phyloP scores from a whole-genome alignment of 805 yeast species.

The Starmerella stellata region DNA sequence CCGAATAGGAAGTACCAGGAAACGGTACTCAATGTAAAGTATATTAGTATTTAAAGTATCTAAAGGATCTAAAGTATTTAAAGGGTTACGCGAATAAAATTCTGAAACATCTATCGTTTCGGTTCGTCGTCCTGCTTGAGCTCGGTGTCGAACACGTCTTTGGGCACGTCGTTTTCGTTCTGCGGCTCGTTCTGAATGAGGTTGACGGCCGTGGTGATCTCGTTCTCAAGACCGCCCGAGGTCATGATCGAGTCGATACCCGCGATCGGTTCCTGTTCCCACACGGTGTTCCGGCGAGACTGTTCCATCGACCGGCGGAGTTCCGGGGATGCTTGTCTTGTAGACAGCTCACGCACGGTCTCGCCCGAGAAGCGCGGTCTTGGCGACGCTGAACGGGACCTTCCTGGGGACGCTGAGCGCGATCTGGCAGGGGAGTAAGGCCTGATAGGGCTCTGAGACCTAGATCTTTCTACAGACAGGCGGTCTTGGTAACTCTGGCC shows the following conservation, averaged over 20 bases:
- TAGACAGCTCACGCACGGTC: constrained; percentile 11
- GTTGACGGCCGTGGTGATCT: constrained; percentile 23
- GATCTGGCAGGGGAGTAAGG: not conserved
- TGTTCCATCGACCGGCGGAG: constrained; percentile 18
- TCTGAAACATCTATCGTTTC: no score
- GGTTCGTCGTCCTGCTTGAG: not conserved
- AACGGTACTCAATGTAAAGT: no score
- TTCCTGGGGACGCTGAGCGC: not conserved
- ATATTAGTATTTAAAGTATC: no score
- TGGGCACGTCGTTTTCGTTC: not conserved
- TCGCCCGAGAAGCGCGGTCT: no score
- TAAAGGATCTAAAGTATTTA: no score
- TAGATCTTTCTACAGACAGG: not conserved
- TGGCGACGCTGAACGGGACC: no score
- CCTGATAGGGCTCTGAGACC: not conserved
- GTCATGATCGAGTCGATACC: constrained; percentile 14
- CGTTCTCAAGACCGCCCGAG: constrained; percentile 18
- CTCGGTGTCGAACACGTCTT: not conserved
- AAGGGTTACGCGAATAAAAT: no score
- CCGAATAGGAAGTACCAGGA: no score
- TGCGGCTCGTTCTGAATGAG: constrained; percentile 15
- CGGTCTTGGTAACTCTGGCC: not conserved
- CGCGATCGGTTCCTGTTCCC: constrained; percentile 16
- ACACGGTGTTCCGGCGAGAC: constrained; percentile 15
- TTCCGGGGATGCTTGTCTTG: constrained; percentile 8